phyloP scores from a whole-genome alignment of 139 green algal species.

The Picocystis salinarum region DNA sequence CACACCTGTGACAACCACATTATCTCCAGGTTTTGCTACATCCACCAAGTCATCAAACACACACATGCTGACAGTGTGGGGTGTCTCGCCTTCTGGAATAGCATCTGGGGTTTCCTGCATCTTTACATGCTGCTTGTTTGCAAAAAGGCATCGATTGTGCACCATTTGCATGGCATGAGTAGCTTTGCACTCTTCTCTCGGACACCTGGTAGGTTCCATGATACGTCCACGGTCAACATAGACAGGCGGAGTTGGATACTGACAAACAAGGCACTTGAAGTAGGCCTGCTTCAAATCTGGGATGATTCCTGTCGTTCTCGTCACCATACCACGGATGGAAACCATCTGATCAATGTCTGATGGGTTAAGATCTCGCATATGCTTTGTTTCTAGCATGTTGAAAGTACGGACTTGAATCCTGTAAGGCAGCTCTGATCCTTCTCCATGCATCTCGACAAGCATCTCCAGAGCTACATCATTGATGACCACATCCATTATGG shows the following conservation, averaged over 20 bases:
- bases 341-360: slow-evolving; percentile 74
- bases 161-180: slow-evolving; percentile 2
- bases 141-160: slow-evolving; percentile 37
- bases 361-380: slow-evolving; percentile 91
- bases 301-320: slow-evolving; percentile 67
- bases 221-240: slow-evolving; percentile 6
- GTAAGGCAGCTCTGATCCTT: not conserved
- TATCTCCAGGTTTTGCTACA: slow-evolving; percentile 50
- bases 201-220: slow-evolving; percentile 2
- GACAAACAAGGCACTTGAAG: slow-evolving; percentile 28
- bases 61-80: slow-evolving; percentile 70
- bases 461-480: slow-evolving; percentile 6
- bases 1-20: slow-evolving; percentile 40
- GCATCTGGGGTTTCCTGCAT: slow-evolving; percentile 74
- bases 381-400: slow-evolving; percentile 57
- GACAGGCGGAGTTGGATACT: slow-evolving; percentile 7
- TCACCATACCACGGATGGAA: slow-evolving; percentile 86
- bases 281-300: slow-evolving; percentile 56
- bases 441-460: slow-evolving; percentile 11
- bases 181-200: slow-evolving; percentile 3
- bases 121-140: slow-evolving; percentile 66
- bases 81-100: slow-evolving; percentile 95
- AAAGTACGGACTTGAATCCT: slow-evolving; percentile 49
- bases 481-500: not conserved
- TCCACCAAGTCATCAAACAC: slow-evolving; percentile 46